phyloP scores from a whole-genome alignment of 192 early-diverging fungal species.

The Backusella liffmaniae region DNA sequence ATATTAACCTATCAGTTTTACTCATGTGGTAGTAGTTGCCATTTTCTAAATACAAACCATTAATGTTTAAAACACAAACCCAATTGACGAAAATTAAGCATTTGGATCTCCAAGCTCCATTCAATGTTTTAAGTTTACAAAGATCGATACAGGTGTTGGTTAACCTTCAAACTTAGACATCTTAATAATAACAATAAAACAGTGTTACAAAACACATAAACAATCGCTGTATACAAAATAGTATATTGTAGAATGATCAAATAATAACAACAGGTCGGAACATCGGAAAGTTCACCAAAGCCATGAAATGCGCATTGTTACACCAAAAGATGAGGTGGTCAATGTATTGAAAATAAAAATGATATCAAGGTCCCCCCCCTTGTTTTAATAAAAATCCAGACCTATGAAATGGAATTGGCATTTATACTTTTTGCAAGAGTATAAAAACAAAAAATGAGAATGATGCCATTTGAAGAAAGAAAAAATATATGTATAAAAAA shows the following conservation, averaged over 20 bases:
- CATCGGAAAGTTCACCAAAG: neutral
- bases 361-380: neutral
- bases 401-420: neutral
- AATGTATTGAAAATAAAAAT: neutral
- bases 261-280: neutral
- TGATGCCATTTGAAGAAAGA: neutral
- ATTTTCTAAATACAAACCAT: neutral
- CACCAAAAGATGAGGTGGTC: neutral
- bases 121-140: neutral
- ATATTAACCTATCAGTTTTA: neutral
- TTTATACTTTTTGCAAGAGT: neutral
- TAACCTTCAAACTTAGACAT: neutral
- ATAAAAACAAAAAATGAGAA: neutral
- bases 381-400: neutral
- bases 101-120: neutral
- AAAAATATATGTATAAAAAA: neutral
- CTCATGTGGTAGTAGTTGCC: neutral
- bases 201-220: neutral
- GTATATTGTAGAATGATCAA: neutral
- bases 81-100: neutral
- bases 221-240: neutral
- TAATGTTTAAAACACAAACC: neutral
- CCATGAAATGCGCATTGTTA: neutral
- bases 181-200: too few relatives aligned
- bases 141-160: neutral